Conservation (phyloP, 176 grass and related monocot species). For the Poa pratensis region DNA sequence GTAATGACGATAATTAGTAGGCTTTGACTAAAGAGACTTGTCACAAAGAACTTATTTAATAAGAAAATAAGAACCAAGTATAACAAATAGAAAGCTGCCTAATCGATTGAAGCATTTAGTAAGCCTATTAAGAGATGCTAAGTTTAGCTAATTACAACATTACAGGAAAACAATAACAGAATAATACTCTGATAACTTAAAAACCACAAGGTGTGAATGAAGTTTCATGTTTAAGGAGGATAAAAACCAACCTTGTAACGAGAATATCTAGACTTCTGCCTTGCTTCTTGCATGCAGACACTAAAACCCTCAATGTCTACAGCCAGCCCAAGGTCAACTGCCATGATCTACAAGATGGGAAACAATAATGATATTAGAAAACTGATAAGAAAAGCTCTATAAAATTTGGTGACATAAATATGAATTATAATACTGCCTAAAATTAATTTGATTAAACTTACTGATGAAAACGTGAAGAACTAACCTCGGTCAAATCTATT, state of each 20-base stretch:
- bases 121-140: neutral
- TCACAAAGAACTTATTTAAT: neutral
- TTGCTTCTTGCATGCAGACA: conserved; percentile 85
- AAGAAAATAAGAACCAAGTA: neutral
- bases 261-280: conserved; percentile 88
- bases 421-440: neutral
- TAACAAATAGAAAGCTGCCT: neutral
- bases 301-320: conserved; percentile 86
- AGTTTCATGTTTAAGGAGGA: neutral
- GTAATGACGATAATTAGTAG: neutral
- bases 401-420: neutral
- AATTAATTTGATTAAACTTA: conserved; percentile 20
- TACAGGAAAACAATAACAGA: neutral
- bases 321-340: conserved; percentile 66
- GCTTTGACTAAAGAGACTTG: neutral
- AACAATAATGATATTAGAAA: conserved; percentile 26
- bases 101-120: neutral
- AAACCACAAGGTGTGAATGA: conserved; percentile 1
- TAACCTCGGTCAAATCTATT: conserved; percentile 96
- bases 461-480: conserved; percentile 35
- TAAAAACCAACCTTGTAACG: conserved; percentile 60
- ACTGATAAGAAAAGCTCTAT: neutral
- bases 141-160: neutral
- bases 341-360: conserved; percentile 69
- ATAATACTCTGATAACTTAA: conserved; percentile 20